These are phyloP conservation scores for Pythium volutum DNA, from an alignment of 352 stramenopile species.

Conservation along the genomic window DNA sequence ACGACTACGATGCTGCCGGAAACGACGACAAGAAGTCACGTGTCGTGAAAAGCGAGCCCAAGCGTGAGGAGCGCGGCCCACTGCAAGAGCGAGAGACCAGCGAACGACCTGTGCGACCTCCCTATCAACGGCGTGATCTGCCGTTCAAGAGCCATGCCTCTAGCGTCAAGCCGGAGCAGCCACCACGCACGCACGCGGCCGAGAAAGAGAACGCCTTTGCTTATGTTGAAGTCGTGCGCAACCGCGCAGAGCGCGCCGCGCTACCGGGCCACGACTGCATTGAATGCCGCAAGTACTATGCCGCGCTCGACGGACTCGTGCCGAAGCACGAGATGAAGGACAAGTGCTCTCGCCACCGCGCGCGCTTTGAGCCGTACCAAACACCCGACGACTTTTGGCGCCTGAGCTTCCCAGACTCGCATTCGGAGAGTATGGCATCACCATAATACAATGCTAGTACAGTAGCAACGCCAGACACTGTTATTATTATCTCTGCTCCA, in stretches of 20 bases:
- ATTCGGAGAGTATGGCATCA: constrained; percentile 8
- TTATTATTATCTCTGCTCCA: too few relatives aligned
- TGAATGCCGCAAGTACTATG: constrained; percentile 81
- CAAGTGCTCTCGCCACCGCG: constrained; percentile 74
- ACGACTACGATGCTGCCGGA: background rate
- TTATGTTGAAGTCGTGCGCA: constrained; percentile 83
- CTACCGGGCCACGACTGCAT: constrained; percentile 63
- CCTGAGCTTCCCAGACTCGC: constrained; percentile 77
- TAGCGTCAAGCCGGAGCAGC: background rate
- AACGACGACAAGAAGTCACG: background rate
- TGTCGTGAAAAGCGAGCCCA: background rate
- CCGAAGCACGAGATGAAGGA: constrained; percentile 37
- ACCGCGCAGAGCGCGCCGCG: constrained; percentile 51
- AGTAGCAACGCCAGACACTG: too few relatives aligned
- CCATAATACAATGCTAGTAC: background rate
- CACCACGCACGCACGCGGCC: background rate
- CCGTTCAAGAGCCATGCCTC: background rate
- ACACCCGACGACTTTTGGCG: constrained; percentile 87
- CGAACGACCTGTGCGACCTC: background rate
- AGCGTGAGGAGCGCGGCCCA: background rate
- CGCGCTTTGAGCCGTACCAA: constrained; percentile 65
- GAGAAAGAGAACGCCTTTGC: constrained; percentile 30
- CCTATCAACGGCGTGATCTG: background rate
- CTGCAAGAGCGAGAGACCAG: background rate
- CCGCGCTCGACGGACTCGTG: constrained; percentile 51